These are phyloP conservation scores for Globisporangium uncinulatum DNA, from an alignment of 352 stramenopile genomes.

Conservation along the genomic window DNA sequence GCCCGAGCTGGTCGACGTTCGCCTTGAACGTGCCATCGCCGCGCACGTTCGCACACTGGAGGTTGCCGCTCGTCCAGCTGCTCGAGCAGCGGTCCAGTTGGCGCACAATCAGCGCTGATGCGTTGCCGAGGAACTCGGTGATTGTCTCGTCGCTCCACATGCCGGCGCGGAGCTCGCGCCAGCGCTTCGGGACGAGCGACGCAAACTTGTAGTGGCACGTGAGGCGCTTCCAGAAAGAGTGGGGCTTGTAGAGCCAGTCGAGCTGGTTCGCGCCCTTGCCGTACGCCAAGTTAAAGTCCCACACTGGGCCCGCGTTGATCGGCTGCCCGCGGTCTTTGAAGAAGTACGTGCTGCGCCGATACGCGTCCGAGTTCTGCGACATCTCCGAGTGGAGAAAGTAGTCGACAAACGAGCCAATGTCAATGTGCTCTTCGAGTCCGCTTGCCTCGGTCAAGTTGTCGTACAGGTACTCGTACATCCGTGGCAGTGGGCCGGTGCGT, in stretches of 20 bases:
- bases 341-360: conserved; percentile 58
- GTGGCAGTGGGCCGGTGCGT: conserved; percentile 40
- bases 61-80: conserved; percentile 38
- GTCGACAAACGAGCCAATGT: conserved; percentile 65
- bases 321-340: conserved; percentile 62
- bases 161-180: conserved; percentile 30
- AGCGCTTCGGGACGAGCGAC: conserved; percentile 48
- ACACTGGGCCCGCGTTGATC: conserved; percentile 64
- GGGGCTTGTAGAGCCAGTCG: conserved; percentile 48
- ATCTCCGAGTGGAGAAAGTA: conserved; percentile 69
- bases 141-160: conserved; percentile 56
- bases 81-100: conserved; percentile 35
- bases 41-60: conserved; percentile 53
- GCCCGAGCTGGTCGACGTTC: conserved; percentile 28
- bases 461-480: conserved; percentile 54
- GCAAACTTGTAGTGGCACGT: conserved; percentile 71
- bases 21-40: conserved; percentile 30
- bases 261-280: conserved; percentile 29
- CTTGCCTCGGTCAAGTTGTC: conserved; percentile 57
- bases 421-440: conserved; percentile 40
- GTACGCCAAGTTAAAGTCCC: conserved; percentile 71
- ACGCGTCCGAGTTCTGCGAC: conserved; percentile 55
- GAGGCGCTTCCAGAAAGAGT: conserved; percentile 58
- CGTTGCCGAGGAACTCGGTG: conserved; percentile 30
- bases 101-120: conserved; percentile 31